Conservation (phyloP, 768 basidiomycete species). For the Boletus reticuloceps region DNA sequence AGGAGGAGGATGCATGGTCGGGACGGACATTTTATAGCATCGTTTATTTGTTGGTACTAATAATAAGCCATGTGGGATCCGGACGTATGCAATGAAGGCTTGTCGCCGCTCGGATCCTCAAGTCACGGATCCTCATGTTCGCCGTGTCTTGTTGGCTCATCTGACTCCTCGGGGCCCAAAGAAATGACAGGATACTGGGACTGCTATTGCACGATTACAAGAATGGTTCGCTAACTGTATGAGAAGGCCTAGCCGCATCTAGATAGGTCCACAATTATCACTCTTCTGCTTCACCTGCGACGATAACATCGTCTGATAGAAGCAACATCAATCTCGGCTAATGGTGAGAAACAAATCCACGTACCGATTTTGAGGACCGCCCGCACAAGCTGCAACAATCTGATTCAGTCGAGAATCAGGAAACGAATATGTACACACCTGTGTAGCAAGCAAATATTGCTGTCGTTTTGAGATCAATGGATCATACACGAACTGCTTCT, state of each 20-base stretch:
- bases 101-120: too few species aligned
- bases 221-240: conserved; percentile 18
- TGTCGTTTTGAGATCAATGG: conserved; percentile 97
- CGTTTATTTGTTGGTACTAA: not conserved
- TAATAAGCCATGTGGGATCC: too few species aligned
- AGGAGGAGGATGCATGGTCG: not conserved
- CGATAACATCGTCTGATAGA: conserved; percentile 71
- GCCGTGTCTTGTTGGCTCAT: too few species aligned
- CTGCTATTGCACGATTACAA: conserved; percentile 24
- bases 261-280: conserved; percentile 33
- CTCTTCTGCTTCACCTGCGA: conserved; percentile 66
- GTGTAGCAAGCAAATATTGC: conserved; percentile 95
- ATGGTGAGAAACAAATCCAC: conserved; percentile 19
- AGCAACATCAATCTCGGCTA: not conserved
- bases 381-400: conserved; percentile 59
- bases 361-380: conserved; percentile 86
- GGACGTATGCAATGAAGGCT: too few species aligned
- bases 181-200: not conserved
- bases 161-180: too few species aligned
- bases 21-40: not conserved
- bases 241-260: conserved; percentile 6
- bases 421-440: conserved; percentile 44
- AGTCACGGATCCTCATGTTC: too few species aligned
- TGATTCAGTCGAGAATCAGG: conserved; percentile 1
- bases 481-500: conserved; percentile 94